Evolutionary conservation across 176 grass and related monocot genomes (phyloP).

Genomic region (Miscanthus lutarioriparius): DNA sequence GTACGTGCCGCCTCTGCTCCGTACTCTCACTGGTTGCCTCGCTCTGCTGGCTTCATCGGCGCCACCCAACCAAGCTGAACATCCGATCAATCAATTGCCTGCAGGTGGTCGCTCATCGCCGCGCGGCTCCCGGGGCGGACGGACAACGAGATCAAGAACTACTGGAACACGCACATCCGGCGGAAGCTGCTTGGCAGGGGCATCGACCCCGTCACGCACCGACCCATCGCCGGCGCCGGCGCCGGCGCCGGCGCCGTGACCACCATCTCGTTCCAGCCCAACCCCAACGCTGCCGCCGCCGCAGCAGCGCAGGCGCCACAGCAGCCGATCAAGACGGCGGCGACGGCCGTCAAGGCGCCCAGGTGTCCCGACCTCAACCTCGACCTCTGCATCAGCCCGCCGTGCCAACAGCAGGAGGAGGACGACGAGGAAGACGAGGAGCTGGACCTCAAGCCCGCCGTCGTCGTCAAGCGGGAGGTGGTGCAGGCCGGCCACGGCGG

Average conservation of each 20-base stretch:
- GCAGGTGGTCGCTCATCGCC: conserved; percentile 90
- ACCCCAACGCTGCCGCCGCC: neutral
- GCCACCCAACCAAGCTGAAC: neutral
- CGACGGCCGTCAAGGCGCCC: neutral
- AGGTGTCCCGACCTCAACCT: conserved; percentile 87
- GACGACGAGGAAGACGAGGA: neutral
- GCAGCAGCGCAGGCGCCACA: neutral
- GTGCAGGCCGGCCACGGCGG: neutral
- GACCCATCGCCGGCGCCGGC: conserved; percentile 34
- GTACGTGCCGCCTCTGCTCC: conserved; percentile 13
- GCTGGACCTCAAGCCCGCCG: neutral
- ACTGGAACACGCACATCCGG: conserved; percentile 97
- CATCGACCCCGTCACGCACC: conserved; percentile 83
- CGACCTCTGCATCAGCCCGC: conserved; percentile 93
- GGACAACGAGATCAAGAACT: conserved; percentile 99
- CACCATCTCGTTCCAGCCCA: conserved; percentile 49
- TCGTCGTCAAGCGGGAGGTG: conserved; percentile 35
- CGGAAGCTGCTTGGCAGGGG: conserved; percentile 63
- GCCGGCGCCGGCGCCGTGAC: neutral
- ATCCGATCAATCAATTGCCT: neutral
- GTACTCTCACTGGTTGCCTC: neutral
- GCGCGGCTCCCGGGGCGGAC: conserved; percentile 73
- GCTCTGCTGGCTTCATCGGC: neutral
- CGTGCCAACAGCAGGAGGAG: conserved; percentile 14
- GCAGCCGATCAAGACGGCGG: neutral